These are phyloP conservation scores for Protea cynaroides DNA, from an alignment of 164 flowering plant genomes.

Conservation along the genomic window DNA sequence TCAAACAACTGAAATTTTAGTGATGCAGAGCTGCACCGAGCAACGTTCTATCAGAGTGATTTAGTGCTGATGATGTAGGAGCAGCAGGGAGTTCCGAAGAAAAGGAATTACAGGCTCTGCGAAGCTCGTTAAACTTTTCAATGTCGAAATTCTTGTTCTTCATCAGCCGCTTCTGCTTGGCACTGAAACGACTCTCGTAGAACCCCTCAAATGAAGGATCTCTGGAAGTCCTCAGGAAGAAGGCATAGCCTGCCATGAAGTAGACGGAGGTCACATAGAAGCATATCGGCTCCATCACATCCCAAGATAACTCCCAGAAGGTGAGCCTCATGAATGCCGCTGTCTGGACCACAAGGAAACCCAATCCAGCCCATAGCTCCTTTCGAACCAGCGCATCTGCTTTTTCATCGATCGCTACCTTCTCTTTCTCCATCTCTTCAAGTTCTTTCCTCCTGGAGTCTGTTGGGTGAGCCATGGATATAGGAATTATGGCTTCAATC, in stretches of 20 bases:
- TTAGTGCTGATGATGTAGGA: not conserved
- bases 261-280: constrained; percentile 60
- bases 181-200: constrained; percentile 40
- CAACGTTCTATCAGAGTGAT: not conserved
- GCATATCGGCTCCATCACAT: constrained; percentile 84
- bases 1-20: no score
- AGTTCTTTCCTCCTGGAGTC: constrained; percentile 42
- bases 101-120: constrained; percentile 5
- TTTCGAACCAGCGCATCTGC: constrained; percentile 41
- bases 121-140: constrained; percentile 40
- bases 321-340: constrained; percentile 73
- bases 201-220: constrained; percentile 80
- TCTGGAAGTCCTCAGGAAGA: constrained; percentile 59
- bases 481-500: constrained; percentile 36
- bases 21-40: not conserved
- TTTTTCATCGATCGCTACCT: constrained; percentile 38
- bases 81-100: not conserved
- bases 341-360: constrained; percentile 48
- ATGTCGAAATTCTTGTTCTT: constrained; percentile 34
- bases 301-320: constrained; percentile 84
- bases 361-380: constrained; percentile 62
- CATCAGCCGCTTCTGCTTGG: constrained; percentile 52
- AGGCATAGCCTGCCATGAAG: constrained; percentile 58
- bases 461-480: constrained; percentile 14
- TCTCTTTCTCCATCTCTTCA: constrained; percentile 43